phyloP scores from a whole-genome alignment of 495 filamentous ascomycete species.

The Hypomontagnella monticulosa region DNA sequence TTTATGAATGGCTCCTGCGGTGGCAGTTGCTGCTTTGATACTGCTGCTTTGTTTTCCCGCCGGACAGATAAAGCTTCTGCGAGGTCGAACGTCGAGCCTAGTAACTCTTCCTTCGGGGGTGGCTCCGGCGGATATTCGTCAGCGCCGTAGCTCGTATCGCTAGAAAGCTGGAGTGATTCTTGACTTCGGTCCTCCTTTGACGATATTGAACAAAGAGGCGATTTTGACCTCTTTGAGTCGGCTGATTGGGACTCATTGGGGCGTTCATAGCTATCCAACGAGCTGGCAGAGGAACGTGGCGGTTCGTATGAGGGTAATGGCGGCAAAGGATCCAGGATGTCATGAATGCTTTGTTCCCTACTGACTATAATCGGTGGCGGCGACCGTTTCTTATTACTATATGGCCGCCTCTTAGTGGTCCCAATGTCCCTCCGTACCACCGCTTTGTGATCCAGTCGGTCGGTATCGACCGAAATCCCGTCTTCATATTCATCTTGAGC shows the following conservation, averaged over 20 bases:
- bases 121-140: constrained; percentile 33
- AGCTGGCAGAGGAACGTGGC: constrained; percentile 58
- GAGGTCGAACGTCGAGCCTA: constrained; percentile 37
- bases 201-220: constrained; percentile 42
- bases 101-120: constrained; percentile 27
- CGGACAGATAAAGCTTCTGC: constrained; percentile 39
- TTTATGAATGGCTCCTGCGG: constrained; percentile 30
- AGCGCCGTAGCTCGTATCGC: constrained; percentile 30
- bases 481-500: constrained; percentile 46
- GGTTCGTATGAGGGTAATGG: constrained; percentile 53
- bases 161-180: constrained; percentile 40
- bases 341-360: constrained; percentile 54
- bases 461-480: constrained; percentile 44
- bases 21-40: constrained; percentile 29
- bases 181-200: constrained; percentile 41
- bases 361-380: constrained; percentile 50
- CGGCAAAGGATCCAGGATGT: constrained; percentile 50
- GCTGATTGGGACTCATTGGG: constrained; percentile 32
- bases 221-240: constrained; percentile 42
- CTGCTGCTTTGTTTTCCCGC: constrained; percentile 37
- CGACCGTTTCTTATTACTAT: constrained; percentile 42
- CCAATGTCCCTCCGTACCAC: constrained; percentile 45
- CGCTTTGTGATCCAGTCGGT: constrained; percentile 37
- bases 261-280: constrained; percentile 58
- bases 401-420: constrained; percentile 37